Conservation (phyloP, 1,284 basidiomycete species). For the Pseudomicrostroma phylloplanum region DNA sequence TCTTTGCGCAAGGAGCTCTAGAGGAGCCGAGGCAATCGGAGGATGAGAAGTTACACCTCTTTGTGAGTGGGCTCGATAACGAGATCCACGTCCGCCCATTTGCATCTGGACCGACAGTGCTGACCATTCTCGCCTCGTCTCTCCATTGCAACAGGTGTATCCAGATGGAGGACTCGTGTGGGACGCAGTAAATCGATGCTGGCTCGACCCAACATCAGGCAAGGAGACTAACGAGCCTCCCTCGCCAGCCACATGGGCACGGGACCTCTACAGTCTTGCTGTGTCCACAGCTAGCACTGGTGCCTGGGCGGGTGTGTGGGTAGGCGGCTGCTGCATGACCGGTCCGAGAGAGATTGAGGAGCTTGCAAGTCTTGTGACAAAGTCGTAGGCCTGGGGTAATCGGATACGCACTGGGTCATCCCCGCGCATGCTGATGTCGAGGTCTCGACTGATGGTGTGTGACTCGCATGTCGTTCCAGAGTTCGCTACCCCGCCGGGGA, state of each 20-base stretch:
- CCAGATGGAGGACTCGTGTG: slow-evolving; percentile 43
- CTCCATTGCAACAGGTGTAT: slow-evolving; percentile 22
- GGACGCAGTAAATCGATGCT: slow-evolving; percentile 15
- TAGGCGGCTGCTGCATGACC: slow-evolving; percentile 3
- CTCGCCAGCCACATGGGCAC: neutral
- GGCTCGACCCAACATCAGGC: slow-evolving; percentile 4
- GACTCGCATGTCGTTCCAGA: too few relatives aligned
- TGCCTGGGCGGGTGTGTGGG: neutral
- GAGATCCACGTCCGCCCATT: neutral
- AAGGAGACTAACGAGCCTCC: neutral
- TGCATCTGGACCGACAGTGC: neutral
- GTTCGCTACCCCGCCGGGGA: too few relatives aligned
- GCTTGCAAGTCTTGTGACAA: neutral
- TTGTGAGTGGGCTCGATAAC: slow-evolving; percentile 14
- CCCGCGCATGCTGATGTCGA: too few relatives aligned
- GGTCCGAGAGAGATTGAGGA: neutral
- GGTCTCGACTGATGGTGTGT: too few relatives aligned
- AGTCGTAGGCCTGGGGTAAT: too few relatives aligned
- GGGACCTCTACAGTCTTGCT: neutral
- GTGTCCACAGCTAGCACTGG: neutral
- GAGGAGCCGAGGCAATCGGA: slow-evolving; percentile 10
- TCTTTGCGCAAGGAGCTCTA: slow-evolving; percentile 23
- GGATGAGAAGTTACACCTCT: slow-evolving; percentile 28
- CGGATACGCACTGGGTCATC: too few relatives aligned
- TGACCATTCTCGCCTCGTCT: neutral